Evolutionary conservation across 2,329 filamentous ascomycete species (phyloP), one percentile per base, ranked within the genome.

Genomic region (Alternaria conjuncta): DNA sequence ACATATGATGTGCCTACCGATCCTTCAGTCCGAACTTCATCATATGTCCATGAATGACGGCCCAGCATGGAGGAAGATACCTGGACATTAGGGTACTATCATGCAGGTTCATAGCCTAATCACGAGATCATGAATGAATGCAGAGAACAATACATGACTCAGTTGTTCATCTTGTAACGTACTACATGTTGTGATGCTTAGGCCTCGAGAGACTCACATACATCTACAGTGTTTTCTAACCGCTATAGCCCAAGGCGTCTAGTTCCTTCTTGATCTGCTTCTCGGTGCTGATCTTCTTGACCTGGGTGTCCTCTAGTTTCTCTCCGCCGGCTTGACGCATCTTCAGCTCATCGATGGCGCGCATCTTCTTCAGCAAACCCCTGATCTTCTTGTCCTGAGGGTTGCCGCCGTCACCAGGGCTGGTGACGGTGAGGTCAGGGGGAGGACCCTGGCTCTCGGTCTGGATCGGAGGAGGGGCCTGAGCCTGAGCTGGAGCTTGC

Each of bases 231-330:
- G 26, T 20, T 47, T n/a, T 21, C 69, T 74, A 76, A 43, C 71
- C 73, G 25, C 58, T 68, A 61, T 77, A 80, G 7, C 86, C 87
- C 68, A 94, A 78, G 8, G 80, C 83, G 50, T 91, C 87, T 63
- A 99, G 84, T 83, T 99, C 96, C 82, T 91, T 93, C 66, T 94
- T 86, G 62, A 99, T 95, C 15, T 87, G 82, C 53, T 89, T 85
- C 84, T 98, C 97, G 21, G 94, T 98, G 60, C 89, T 88, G 73
- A 99, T 99, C 87, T 99, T 99, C 86, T 97, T 96, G 82, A 99
- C 89, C 84, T 99, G 96, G 30, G 96, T 99, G 77, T 97, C 95
- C 83, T 99, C 96, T 64, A 99, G 84, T 86, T 97, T 98, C 86
- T 99, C 96, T 6, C 95, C 95, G 32, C 91, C 90, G 3, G 95